Evolutionary conservation across 306 rosid genomes (phyloP).

Genomic region (Casuarina cunninghamiana): DNA sequence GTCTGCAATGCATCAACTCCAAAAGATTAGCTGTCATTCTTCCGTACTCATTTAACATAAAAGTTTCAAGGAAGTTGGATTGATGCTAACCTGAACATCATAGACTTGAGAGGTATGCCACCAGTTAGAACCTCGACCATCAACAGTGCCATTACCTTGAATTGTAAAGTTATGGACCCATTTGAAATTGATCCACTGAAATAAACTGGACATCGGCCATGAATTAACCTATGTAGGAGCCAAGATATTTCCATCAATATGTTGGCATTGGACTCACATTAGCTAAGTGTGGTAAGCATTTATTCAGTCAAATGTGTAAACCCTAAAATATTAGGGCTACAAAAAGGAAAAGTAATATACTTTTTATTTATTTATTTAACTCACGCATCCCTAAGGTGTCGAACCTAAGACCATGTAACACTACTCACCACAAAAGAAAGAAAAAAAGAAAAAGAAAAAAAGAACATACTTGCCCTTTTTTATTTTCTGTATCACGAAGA

Average conservation of each 20-base stretch:
- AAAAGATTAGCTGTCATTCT: not conserved
- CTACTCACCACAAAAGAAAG: too few relatives aligned
- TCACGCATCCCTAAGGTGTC: too few relatives aligned
- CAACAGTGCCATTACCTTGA: constrained; percentile 74
- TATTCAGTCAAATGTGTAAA: constrained; percentile 1
- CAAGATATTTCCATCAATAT: constrained; percentile 80
- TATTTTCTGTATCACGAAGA: not conserved
- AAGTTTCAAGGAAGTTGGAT: not conserved
- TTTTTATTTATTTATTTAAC: too few relatives aligned
- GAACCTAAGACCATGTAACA: too few relatives aligned
- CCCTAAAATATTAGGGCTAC: constrained; percentile 4
- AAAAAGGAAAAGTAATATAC: not conserved
- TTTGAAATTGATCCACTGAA: constrained; percentile 90
- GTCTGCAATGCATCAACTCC: constrained; percentile 43
- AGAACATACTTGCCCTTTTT: not conserved
- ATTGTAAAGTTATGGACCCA: constrained; percentile 74
- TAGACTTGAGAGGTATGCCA: constrained; percentile 47
- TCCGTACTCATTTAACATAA: not conserved
- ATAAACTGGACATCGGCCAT: constrained; percentile 73
- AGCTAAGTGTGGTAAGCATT: constrained; percentile 7
- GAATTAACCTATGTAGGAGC: constrained; percentile 68
- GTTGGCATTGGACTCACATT: constrained; percentile 30
- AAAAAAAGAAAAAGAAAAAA: too few relatives aligned
- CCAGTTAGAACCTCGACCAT: constrained; percentile 87
- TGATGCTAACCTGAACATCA: constrained; percentile 41